Evolutionary conservation across 345 rosid genomes (phyloP).

Genomic region (Eucalyptus shirleyi): DNA sequence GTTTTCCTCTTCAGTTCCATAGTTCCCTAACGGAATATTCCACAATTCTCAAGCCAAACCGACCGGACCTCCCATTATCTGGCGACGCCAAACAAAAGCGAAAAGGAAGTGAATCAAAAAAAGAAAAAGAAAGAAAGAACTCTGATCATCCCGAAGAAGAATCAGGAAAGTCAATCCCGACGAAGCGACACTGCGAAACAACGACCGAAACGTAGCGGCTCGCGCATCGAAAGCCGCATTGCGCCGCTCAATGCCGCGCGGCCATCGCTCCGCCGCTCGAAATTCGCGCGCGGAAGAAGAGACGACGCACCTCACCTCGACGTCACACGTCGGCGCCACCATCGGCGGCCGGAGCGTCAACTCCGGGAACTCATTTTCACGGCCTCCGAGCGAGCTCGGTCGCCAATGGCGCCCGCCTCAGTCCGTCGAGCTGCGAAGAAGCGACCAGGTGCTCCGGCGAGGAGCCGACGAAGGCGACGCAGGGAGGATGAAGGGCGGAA

Average conservation of each 20-base stretch:
- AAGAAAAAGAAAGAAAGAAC: not conserved
- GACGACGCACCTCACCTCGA: not conserved
- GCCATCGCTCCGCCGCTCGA: not conserved
- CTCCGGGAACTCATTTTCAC: not conserved
- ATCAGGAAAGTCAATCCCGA: not conserved
- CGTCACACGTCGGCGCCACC: not conserved
- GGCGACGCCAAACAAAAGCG: not conserved
- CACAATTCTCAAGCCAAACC: not conserved
- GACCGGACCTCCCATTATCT: not conserved
- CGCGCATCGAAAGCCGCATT: not conserved
- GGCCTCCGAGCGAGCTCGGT: not conserved
- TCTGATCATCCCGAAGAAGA: not conserved
- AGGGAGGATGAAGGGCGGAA: not conserved
- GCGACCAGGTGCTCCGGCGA: not conserved
- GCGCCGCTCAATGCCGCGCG: not conserved
- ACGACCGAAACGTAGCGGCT: not conserved
- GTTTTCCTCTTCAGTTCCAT: constrained; percentile 64
- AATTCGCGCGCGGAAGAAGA: not conserved
- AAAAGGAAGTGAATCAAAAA: not conserved
- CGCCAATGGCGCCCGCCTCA: not conserved
- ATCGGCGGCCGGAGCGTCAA: not conserved
- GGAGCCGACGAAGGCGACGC: not conserved
- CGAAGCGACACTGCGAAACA: not conserved
- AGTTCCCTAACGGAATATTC: not conserved
- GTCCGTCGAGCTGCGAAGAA: not conserved